These are phyloP conservation scores for Pyrenochaeta sp. DNA, from an alignment of 2,329 filamentous ascomycete species.

Conservation along the genomic window DNA sequence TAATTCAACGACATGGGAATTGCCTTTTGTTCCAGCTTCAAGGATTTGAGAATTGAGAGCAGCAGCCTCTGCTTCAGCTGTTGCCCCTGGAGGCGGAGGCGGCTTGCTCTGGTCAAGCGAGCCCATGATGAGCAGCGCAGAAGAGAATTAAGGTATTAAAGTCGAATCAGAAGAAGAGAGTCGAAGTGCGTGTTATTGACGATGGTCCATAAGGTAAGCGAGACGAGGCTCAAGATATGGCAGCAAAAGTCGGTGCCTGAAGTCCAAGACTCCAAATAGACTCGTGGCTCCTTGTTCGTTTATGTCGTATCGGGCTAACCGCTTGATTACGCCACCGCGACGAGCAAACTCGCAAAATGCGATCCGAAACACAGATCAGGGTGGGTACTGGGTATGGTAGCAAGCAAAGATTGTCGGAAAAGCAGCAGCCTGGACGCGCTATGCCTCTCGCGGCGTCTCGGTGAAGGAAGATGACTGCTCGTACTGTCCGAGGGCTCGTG, in stretches of 20 bases:
- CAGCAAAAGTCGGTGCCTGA: constrained; percentile 17
- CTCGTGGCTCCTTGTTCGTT: neutral
- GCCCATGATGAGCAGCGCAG: too few species aligned
- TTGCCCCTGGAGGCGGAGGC: constrained; percentile 7
- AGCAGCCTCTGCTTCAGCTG: constrained; percentile 7
- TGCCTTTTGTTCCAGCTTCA: constrained; percentile 10
- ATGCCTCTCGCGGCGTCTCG: neutral
- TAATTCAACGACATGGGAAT: constrained; percentile 4
- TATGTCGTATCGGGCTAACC: neutral
- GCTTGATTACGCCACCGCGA: neutral
- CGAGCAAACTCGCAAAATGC: constrained; percentile 1
- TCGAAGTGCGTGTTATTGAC: neutral
- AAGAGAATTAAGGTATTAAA: neutral
- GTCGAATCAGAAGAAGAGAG: neutral
- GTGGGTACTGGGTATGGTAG: neutral
- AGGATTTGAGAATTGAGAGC: constrained; percentile 7
- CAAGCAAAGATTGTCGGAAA: neutral
- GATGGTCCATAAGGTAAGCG: neutral
- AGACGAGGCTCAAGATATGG: neutral
- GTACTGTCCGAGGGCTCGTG: neutral
- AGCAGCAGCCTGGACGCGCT: neutral
- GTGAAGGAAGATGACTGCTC: neutral
- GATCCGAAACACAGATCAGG: neutral
- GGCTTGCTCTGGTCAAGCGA: neutral
- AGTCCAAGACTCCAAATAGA: neutral